Evolutionary conservation across 345 rosid genomes (phyloP).

Genomic region (Odontarrhena argentea): DNA sequence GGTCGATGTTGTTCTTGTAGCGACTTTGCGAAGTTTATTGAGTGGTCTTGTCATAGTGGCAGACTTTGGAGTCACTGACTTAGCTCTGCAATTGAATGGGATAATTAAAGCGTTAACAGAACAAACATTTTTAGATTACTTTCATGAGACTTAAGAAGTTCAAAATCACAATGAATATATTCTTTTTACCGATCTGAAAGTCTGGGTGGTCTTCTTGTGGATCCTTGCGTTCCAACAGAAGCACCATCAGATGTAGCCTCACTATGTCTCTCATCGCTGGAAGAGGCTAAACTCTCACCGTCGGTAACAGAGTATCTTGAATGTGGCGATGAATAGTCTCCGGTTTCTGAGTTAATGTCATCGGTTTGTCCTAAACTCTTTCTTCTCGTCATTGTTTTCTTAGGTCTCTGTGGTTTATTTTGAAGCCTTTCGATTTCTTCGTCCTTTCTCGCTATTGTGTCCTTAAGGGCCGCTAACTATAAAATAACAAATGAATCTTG

Average conservation of each 20-base stretch:
- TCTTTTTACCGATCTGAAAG: conserved; percentile 49
- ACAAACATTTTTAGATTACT: not conserved
- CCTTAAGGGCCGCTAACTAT: conserved; percentile 81
- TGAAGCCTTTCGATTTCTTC: conserved; percentile 83
- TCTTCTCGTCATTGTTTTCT: conserved; percentile 31
- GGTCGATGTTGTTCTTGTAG: conserved; percentile 41
- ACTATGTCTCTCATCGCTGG: conserved; percentile 46
- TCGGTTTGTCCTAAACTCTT: conserved; percentile 43
- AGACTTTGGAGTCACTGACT: conserved; percentile 29
- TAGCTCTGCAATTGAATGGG: conserved; percentile 25
- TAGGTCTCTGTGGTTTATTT: conserved; percentile 13
- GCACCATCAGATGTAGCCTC: conserved; percentile 49
- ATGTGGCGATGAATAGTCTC: conserved; percentile 39
- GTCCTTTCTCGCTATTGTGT: conserved; percentile 74
- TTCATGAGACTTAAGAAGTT: not conserved
- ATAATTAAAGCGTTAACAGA: not conserved
- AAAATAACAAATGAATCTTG: conserved; percentile 14
- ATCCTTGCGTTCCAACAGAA: conserved; percentile 52
- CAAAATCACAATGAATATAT: not conserved
- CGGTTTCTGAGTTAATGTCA: conserved; percentile 41
- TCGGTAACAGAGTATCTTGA: conserved; percentile 41
- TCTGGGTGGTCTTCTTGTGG: conserved; percentile 39
- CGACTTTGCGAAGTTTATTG: conserved; percentile 38
- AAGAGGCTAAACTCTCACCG: conserved; percentile 33
- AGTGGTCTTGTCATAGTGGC: conserved; percentile 33